Evolutionary conservation across 164 flowering plant genomes (phyloP), one percentile per base, ranked within the genome.

Genomic region (Warburgia ugandensis): DNA sequence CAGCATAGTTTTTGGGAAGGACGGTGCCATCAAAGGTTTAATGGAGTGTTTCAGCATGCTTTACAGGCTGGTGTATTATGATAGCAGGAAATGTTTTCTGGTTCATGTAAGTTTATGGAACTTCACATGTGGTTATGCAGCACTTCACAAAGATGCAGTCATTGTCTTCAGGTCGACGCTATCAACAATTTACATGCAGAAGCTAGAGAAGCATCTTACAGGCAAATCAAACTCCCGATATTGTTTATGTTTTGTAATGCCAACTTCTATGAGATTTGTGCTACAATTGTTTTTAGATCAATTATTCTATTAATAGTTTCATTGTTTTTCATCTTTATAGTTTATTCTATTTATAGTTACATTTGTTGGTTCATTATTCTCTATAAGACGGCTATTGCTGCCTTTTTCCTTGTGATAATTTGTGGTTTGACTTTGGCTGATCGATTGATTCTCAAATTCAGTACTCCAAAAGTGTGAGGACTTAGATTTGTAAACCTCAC

Each of bases 151-250:
- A 60, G 82, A 73, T 56, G 60, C 79, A 12, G 65, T 77, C 19
- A 35, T 92, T 50, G 66, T 88, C 45, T 66, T 88, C 33, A 81
- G 63, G 5, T 78, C 95, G 21, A 70, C 76, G 12, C 55, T 72
- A 52, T 50, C 64, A 36, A 73, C 76, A 45, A 45, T 59, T 26
- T 41, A 72, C 59, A 60, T 73, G 50, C 78, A 78, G 53, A 73
- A 68, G 58, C 65, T 85, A 52, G 83, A 80, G 68, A 81, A 78
- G 57, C 58, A 27, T 52, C 71, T 85, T 6, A 38, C 71, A 78
- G 98, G 98, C 52, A 76, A 49, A 6, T 43, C 20, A 40, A 21
- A 20, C 37, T 56, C 56, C 6, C 22, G 59, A n/a, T 64, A 50
- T 22, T 31, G n/a, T 33, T 46, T 29, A 48, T 55, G 7, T 16